These are phyloP conservation scores for Phaffia australis DNA, from an alignment of 768 basidiomycete genomes.

Conservation along the genomic window DNA sequence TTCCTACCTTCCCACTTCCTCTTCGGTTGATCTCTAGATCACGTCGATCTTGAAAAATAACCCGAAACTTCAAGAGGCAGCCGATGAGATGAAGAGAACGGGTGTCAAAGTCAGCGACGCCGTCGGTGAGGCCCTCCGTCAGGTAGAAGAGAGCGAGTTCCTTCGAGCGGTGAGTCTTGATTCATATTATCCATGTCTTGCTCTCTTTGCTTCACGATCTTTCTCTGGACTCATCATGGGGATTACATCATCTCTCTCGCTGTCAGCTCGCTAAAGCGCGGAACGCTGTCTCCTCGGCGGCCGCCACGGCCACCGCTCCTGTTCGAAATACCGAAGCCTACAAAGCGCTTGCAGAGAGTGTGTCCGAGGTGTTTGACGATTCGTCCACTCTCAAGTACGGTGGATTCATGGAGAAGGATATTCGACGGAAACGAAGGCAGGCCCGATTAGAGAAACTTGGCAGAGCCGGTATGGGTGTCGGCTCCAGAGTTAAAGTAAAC, in stretches of 20 bases:
- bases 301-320: constrained; percentile 85
- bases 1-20: background rate
- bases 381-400: constrained; percentile 86
- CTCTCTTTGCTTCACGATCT: background rate
- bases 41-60: constrained; percentile 94
- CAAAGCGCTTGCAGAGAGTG: constrained; percentile 74
- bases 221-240: too few relatives aligned
- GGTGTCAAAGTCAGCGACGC: constrained; percentile 91
- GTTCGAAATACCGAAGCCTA: constrained; percentile 92
- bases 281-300: constrained; percentile 70
- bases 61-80: constrained; percentile 77
- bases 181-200: constrained; percentile 11
- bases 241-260: background rate
- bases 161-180: constrained; percentile 60
- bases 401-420: constrained; percentile 92
- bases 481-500: constrained; percentile 53
- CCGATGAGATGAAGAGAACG: constrained; percentile 77
- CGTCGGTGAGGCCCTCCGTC: constrained; percentile 77
- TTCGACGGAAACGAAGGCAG: constrained; percentile 66
- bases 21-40: constrained; percentile 46
- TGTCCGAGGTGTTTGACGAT: constrained; percentile 88
- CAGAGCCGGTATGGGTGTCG: constrained; percentile 48
- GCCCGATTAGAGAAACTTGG: constrained; percentile 76
- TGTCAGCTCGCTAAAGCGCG: constrained; percentile 49
- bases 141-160: constrained; percentile 89